Evolutionary conservation across 129 eudicot genomes (phyloP).

Genomic region (Lactuca saligna): DNA sequence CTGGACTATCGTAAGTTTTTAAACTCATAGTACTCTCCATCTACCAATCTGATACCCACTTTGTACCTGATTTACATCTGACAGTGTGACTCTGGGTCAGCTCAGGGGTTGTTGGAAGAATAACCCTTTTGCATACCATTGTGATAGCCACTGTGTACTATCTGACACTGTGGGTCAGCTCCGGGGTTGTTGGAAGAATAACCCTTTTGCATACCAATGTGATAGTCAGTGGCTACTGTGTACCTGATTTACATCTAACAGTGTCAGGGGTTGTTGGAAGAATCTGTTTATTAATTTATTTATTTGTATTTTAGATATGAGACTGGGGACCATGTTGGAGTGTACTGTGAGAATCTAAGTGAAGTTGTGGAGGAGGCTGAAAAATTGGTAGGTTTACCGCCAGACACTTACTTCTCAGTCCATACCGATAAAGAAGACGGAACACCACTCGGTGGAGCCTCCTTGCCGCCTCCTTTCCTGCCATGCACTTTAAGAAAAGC

Average conservation of each 20-base stretch:
- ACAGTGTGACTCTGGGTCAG: too few species aligned
- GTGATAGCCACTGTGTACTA: neutral
- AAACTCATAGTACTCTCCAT: neutral
- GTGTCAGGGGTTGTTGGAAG: too few species aligned
- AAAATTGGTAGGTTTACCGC: slow-evolving; percentile 59
- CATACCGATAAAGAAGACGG: slow-evolving; percentile 87
- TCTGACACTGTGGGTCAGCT: too few species aligned
- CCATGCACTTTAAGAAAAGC: slow-evolving; percentile 94
- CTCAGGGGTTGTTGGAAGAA: neutral
- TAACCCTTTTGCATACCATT: neutral
- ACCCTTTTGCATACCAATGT: neutral
- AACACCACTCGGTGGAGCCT: slow-evolving; percentile 66
- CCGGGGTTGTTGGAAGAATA: too few species aligned
- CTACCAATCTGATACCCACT: too few species aligned
- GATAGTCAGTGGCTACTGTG: neutral
- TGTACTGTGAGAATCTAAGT: slow-evolving; percentile 79
- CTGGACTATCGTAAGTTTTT: slow-evolving; percentile 70
- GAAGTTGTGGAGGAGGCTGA: slow-evolving; percentile 87
- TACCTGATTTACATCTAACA: too few species aligned
- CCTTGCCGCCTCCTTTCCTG: slow-evolving; percentile 90
- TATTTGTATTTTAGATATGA: slow-evolving; percentile 59
- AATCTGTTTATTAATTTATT: neutral
- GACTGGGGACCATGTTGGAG: slow-evolving; percentile 99
- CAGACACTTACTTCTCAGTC: slow-evolving; percentile 80
- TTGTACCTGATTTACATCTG: too few species aligned